A percentile compares a stretch with the other conserved stretches of the same genome.
Conservation (phyloP, 2,329 filamentous ascomycete genomes). For the Beauveria sp. region DNA sequence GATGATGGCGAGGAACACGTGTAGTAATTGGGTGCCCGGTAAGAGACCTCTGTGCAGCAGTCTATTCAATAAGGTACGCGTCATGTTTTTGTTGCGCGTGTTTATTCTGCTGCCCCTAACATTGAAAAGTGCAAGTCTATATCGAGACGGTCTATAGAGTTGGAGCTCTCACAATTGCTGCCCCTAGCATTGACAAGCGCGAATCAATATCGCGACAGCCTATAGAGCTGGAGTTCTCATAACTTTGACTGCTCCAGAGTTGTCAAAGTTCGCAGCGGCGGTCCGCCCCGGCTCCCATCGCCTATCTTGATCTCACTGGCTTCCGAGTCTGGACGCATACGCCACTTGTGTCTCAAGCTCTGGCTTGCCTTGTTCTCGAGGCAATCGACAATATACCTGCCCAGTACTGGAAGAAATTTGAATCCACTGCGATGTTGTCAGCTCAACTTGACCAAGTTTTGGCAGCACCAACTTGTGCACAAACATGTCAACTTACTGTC, state of each 20-base stretch:
- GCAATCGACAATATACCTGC: conserved; percentile 23
- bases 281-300: conserved; percentile 24
- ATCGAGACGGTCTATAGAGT: background rate
- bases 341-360: conserved; percentile 24
- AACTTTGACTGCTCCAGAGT: conserved; percentile 22
- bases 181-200: background rate
- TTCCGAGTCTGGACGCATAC: conserved; percentile 14
- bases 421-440: conserved; percentile 16
- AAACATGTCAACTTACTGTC: conserved; percentile 24
- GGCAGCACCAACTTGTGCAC: too few relatives aligned
- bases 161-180: conserved; percentile 11
- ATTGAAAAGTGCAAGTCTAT: background rate
- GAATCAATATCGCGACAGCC: background rate
- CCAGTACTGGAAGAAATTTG: conserved; percentile 21
- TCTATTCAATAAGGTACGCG: background rate
- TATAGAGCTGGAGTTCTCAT: conserved; percentile 1
- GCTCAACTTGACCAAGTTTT: background rate
- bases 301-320: conserved; percentile 15
- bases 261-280: conserved; percentile 19
- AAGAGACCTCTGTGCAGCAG: background rate
- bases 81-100: background rate
- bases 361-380: conserved; percentile 23
- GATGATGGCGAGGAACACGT: background rate
- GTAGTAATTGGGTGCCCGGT: background rate
- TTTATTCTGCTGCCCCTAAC: background rate